Base-by-base conservation (phyloP, 495 filamentous ascomycete species). In the Glutinoglossum americanum region DNA sequence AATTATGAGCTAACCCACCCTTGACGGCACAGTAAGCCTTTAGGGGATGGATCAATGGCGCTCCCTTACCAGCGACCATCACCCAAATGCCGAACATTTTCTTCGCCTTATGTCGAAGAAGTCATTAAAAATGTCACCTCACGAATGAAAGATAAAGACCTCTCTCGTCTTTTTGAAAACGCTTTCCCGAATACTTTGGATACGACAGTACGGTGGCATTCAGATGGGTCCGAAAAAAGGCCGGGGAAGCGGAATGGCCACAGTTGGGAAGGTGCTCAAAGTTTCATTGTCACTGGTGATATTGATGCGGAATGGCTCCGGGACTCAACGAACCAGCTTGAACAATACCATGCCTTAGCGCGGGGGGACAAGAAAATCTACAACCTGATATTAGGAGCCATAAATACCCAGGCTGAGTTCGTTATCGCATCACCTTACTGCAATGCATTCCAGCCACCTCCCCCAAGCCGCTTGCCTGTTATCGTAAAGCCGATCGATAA, bases 301-400 rank as follows among this genome's bases (percentile, higher is more conserved):
- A 99, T 99, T 66, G 84, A 96, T 64, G 92, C 92, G 6, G 92
- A 97, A 70, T 99, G 92, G 92, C 71, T 99, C 47, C 83, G 92
- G 54, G 92, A 99, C 69, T 95, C 89, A 45, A 96, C 93, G 10
- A 97, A 97, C 70, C 92, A 99, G 66, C 69, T 99, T 17, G 76
- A 79, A 4, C 88, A 89, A 49, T 99, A 99, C 64, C 92, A 96
- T 63, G 66, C 73, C 0, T 73, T 99, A 21, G 87, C 89, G 0
- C 82, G 79, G 60, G 82, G 84, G 60, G 92, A 97, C 65, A 74
- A 77, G 55, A 72, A 67, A 10, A 79, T 97, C 49, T 76, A 82
- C 63, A 81, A 75, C 53, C 73, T 99, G 28, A 92, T 97, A 49
- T 74, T 93, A 0, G 92, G 92, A 6, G 93, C 93, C 51, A 95